Evolutionary conservation across 2,329 filamentous ascomycete genomes (phyloP).

Genomic region (Fusarium hostae): DNA sequence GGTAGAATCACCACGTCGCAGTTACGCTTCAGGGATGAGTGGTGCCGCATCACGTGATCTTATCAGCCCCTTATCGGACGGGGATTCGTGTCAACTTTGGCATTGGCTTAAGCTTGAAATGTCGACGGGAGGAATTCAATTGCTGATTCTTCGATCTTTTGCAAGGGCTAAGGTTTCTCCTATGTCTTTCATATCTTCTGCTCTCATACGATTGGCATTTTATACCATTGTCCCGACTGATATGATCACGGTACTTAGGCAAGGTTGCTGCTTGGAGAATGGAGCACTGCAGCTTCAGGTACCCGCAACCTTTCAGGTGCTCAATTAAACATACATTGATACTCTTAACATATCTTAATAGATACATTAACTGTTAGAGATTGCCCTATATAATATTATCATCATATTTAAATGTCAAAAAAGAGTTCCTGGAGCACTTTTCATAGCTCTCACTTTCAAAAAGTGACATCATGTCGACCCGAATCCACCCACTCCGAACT

Average conservation of each 20-base stretch:
- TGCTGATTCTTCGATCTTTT: background rate
- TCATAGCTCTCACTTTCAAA: background rate
- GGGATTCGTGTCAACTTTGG: conserved; percentile 45
- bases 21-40: conserved; percentile 47
- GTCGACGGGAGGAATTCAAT: background rate
- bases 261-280: conserved; percentile 9
- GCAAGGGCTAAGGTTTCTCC: background rate
- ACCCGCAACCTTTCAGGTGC: background rate
- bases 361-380: rapidly evolving
- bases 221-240: background rate
- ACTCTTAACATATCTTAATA: background rate
- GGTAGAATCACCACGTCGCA: conserved; percentile 55
- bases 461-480: conserved; percentile 40
- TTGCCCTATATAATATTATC: rapidly evolving
- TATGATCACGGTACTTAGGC: background rate
- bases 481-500: conserved; percentile 28
- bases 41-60: conserved; percentile 50
- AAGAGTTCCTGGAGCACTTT: background rate
- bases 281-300: conserved; percentile 13
- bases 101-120: background rate
- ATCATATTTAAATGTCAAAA: too few relatives aligned
- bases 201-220: background rate
- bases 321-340: background rate
- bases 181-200: background rate
- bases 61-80: conserved; percentile 44